phyloP scores from a whole-genome alignment of 768 basidiomycete genomes.

The Leucosporidium yakuticum region DNA sequence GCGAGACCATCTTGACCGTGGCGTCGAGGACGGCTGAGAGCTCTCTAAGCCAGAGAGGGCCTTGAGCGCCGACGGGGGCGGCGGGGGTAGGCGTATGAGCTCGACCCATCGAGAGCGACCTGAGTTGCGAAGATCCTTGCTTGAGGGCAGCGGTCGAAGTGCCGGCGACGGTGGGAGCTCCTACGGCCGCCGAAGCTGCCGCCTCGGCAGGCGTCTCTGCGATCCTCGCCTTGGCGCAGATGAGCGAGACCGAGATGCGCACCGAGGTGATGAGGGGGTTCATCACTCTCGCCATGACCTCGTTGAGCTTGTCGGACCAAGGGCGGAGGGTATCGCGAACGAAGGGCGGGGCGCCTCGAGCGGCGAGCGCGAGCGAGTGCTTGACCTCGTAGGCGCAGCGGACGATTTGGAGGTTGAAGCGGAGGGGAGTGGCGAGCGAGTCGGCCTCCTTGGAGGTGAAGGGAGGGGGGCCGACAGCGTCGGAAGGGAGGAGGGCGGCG shows the following conservation, averaged over 20 bases:
- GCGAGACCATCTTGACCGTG: slow-evolving; percentile 22
- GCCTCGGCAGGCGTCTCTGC: background rate
- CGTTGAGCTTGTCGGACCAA: slow-evolving; percentile 37
- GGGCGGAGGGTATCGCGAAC: slow-evolving; percentile 37
- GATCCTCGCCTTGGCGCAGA: slow-evolving; percentile 7
- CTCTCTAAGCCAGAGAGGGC: slow-evolving; percentile 34
- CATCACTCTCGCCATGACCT: slow-evolving; percentile 35
- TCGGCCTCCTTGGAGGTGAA: slow-evolving; percentile 23
- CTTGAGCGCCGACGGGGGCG: background rate
- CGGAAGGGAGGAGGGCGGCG: slow-evolving; percentile 27
- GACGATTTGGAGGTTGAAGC: slow-evolving; percentile 37
- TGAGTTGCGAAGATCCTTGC: slow-evolving; percentile 6
- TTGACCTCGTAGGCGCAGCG: slow-evolving; percentile 36
- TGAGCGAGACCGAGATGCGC: slow-evolving; percentile 18
- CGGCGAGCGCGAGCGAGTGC: slow-evolving; percentile 16
- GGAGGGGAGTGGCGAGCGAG: slow-evolving; percentile 13
- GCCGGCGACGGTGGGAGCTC: slow-evolving; percentile 5
- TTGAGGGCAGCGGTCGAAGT: background rate
- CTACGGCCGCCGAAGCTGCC: background rate
- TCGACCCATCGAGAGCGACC: slow-evolving; percentile 27
- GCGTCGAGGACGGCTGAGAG: slow-evolving; percentile 27
- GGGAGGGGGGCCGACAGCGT: slow-evolving; percentile 7
- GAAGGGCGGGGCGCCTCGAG: slow-evolving; percentile 23
- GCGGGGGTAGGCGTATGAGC: background rate
- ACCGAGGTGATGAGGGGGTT: slow-evolving; percentile 30